Evolutionary conservation across 2,329 filamentous ascomycete species (phyloP), one percentile per base, ranked within the genome.

Genomic region (Emergomyces africanus): DNA sequence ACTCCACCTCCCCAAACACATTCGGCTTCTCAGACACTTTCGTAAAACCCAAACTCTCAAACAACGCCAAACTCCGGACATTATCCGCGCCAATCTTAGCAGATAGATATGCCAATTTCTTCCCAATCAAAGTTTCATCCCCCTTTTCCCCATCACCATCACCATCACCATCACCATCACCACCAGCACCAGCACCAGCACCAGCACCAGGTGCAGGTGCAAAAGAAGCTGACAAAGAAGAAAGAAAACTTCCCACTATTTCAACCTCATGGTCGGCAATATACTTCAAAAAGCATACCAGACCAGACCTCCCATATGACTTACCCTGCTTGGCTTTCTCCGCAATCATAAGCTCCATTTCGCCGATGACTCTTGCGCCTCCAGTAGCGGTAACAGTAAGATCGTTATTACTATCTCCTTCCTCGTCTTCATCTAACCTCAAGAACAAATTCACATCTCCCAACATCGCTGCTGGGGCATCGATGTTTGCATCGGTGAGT

Each of bases 301-400:
- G 77, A 0, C 87, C 82, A 0, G 82, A 81, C 5, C 78, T 76
- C 0, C 89, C 90, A 6, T 84, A 75, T 0, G 90, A 90, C 8
- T 77, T 75, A 0, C 86, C 77, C 28, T 85, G 83, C 35, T 83
- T 74, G 0, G 70, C 67, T 4, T 73, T 73, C 1, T 77, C 74
- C 0, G 90, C 90, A 62, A 96, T 85, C 90, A 96, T 95, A 63
- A 96, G 81, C 71, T 95, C 89, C 6, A 96, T 73, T 68, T 95
- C 90, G 28, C 88, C 90, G 3, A 86, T 72, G 10, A 78, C 64
- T 30, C 67, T 53, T 55, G 33, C 30, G 23, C 33, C 30, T 10
- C 20, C 30, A 9, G 20, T 18, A 37, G 69, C 68, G 0, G 71
- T 59, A 25, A 69, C 68, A 0, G 71, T 58, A 28, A 64, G 62